phyloP scores from a whole-genome alignment of 768 basidiomycete species.

The Nidularia pulvinata region DNA sequence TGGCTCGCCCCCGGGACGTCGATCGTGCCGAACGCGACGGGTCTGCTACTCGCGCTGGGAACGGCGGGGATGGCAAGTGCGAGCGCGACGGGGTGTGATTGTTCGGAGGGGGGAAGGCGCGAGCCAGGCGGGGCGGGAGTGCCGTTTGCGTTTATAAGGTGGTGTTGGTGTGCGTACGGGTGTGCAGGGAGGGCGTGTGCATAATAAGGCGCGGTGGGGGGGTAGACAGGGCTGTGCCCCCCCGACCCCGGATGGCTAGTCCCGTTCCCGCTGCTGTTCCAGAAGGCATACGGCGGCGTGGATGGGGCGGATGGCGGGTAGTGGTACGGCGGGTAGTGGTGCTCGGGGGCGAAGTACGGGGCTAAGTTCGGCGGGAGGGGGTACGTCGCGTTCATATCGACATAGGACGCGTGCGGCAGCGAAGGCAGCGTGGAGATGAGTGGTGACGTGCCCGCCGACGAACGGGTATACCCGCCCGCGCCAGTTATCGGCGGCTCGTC shows the following conservation, averaged over 20 bases:
- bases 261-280: constrained; percentile 20
- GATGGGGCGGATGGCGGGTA: constrained; percentile 5
- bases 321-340: constrained; percentile 6
- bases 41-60: constrained; percentile 12
- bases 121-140: constrained; percentile 29
- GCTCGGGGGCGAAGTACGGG: neutral
- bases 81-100: constrained; percentile 29
- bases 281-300: constrained; percentile 32
- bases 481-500: constrained; percentile 21
- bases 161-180: constrained; percentile 7
- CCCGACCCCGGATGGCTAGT: constrained; percentile 15
- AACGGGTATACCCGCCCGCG: neutral
- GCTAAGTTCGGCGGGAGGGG: neutral
- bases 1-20: constrained; percentile 20
- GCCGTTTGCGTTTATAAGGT: constrained; percentile 6
- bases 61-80: constrained; percentile 15
- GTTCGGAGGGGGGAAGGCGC: constrained; percentile 19
- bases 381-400: no score
- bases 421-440: neutral
- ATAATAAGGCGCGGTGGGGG: neutral
- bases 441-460: neutral
- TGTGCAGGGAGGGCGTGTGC: no score
- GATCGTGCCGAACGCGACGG: constrained; percentile 56
- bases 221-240: constrained; percentile 18
- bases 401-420: neutral